Evolutionary conservation across 768 basidiomycete genomes (phyloP).

Genomic region (Leccinum rimulosum): DNA sequence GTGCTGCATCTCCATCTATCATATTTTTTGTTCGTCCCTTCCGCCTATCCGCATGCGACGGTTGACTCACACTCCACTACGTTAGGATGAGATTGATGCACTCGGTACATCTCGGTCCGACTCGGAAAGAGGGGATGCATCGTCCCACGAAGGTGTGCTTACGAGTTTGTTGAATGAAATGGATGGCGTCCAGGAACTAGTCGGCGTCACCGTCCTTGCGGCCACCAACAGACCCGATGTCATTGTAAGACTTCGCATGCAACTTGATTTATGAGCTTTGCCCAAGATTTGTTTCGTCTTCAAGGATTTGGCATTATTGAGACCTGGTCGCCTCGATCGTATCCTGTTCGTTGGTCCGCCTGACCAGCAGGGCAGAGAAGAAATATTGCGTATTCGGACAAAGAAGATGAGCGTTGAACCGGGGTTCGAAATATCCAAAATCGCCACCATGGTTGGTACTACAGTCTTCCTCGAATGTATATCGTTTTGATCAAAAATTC

Average conservation of each 20-base stretch:
- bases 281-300: background rate
- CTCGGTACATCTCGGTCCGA: constrained; percentile 76
- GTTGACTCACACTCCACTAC: background rate
- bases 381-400: constrained; percentile 81
- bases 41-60: background rate
- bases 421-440: constrained; percentile 58
- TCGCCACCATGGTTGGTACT: constrained; percentile 63
- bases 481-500: constrained; percentile 6
- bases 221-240: constrained; percentile 95
- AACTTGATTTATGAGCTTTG: background rate
- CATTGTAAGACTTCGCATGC: constrained; percentile 52
- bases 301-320: constrained; percentile 92
- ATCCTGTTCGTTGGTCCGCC: constrained; percentile 95
- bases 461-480: background rate
- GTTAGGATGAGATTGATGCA: constrained; percentile 95
- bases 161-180: constrained; percentile 95
- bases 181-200: constrained; percentile 95
- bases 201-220: constrained; percentile 93
- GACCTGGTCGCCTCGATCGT: constrained; percentile 92
- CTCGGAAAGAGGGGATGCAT: constrained; percentile 46
- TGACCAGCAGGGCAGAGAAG: constrained; percentile 71
- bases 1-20: constrained; percentile 91
- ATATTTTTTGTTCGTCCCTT: constrained; percentile 80
- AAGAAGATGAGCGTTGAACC: constrained; percentile 78
- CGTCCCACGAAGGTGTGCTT: constrained; percentile 83